A percentile compares a stretch with the other conserved stretches of the same genome.
Evolutionary conservation across 306 rosid genomes (phyloP).

Genomic region (Myrica gale): DNA sequence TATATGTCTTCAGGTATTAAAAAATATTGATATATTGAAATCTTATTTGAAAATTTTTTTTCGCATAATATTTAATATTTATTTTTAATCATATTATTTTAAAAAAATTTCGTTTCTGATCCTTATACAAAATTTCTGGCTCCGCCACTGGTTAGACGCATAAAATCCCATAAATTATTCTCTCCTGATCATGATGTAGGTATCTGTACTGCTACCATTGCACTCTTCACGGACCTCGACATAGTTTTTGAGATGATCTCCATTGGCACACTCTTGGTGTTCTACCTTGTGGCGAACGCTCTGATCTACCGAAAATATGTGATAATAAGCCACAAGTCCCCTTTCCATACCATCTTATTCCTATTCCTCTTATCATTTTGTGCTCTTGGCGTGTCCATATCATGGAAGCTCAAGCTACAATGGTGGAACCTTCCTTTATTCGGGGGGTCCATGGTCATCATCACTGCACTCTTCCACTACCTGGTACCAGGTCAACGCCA

Average conservation of each 20-base stretch:
- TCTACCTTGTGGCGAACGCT: slow-evolving; percentile 94
- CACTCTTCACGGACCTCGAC: slow-evolving; percentile 77
- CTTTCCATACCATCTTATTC: slow-evolving; percentile 51
- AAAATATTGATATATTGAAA: no score
- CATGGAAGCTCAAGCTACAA: slow-evolving; percentile 62
- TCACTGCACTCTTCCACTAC: slow-evolving; percentile 61
- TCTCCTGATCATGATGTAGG: slow-evolving; percentile 40
- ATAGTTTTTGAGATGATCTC: slow-evolving; percentile 64
- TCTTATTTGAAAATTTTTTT: no score
- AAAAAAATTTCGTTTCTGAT: no score
- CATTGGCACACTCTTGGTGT: slow-evolving; percentile 75
- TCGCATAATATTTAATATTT: no score
- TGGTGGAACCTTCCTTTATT: slow-evolving; percentile 67
- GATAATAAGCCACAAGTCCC: slow-evolving; percentile 47
- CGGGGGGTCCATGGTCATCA: slow-evolving; percentile 43
- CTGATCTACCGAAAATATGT: slow-evolving; percentile 72
- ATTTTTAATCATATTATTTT: no score
- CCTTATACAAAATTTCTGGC: no score
- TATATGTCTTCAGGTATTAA: no score
- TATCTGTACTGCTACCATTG: slow-evolving; percentile 80
- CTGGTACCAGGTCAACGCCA: slow-evolving; percentile 33
- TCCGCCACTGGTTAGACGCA: neutral
- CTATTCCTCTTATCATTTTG: slow-evolving; percentile 61
- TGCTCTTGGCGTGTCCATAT: slow-evolving; percentile 65
- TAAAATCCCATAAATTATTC: neutral